Conservation (phyloP, 2,329 filamentous ascomycete species). For the Venturia effusa region DNA sequence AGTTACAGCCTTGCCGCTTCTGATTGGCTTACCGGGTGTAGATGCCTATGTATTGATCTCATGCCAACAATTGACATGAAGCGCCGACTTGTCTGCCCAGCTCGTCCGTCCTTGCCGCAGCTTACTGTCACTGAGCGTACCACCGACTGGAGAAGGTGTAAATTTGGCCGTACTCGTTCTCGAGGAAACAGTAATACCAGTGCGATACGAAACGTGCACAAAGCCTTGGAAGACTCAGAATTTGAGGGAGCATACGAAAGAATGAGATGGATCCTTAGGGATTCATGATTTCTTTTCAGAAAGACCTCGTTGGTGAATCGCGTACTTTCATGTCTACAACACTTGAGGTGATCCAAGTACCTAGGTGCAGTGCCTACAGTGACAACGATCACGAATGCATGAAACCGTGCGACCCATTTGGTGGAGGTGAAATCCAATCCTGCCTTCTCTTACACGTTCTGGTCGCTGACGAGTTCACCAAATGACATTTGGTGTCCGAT, state of each 20-base stretch:
- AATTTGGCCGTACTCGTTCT: not conserved
- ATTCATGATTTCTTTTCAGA: no score
- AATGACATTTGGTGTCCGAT: no score
- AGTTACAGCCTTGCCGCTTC: not conserved
- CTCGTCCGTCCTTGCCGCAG: not conserved
- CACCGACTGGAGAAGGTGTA: not conserved
- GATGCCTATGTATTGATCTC: not conserved
- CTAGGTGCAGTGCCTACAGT: no score
- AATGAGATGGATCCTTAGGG: no score
- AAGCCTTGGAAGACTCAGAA: not conserved
- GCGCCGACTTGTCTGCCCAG: not conserved
- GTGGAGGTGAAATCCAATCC: no score
- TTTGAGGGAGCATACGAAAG: not conserved
- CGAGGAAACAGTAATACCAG: not conserved
- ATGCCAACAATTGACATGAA: not conserved
- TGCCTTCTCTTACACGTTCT: no score
- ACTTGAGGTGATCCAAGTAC: no score
- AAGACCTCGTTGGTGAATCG: no score
- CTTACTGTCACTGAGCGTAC: not conserved
- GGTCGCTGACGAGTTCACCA: no score
- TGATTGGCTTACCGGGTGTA: not conserved
- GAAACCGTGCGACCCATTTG: no score
- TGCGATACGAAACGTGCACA: not conserved
- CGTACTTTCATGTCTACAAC: no score
- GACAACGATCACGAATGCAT: no score